Evolutionary conservation across 1,139 yeast genomes (phyloP).

Genomic region (Eremothecium sinecaudum): DNA sequence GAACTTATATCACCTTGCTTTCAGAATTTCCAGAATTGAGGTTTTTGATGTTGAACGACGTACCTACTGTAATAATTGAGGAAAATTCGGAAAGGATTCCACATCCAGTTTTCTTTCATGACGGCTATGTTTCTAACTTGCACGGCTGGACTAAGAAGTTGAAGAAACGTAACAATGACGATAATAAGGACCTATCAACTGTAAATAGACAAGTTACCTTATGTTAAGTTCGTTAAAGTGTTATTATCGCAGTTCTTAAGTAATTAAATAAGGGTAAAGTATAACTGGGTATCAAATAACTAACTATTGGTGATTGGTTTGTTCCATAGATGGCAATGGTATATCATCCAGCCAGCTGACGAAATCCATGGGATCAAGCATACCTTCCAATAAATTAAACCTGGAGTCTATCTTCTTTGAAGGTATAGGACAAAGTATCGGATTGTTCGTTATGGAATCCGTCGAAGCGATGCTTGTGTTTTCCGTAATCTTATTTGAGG

Average conservation of each 20-base stretch:
- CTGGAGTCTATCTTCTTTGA: not conserved
- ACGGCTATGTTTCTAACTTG: slow-evolving; percentile 28
- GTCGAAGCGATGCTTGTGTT: slow-evolving; percentile 6
- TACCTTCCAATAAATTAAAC: slow-evolving; percentile 16
- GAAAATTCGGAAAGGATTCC: slow-evolving; percentile 23
- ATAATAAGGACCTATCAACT: slow-evolving; percentile 3
- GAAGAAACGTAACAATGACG: slow-evolving; percentile 2
- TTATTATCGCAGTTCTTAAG: no score
- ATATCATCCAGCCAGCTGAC: slow-evolving; percentile 6
- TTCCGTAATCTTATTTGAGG: slow-evolving; percentile 17
- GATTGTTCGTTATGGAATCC: not conserved
- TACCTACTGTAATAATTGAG: slow-evolving; percentile 31
- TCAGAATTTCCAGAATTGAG: slow-evolving; percentile 30
- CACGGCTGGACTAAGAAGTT: slow-evolving; percentile 20
- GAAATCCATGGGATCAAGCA: slow-evolving; percentile 25
- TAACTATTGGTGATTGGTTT: no score
- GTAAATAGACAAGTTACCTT: slow-evolving; percentile 3
- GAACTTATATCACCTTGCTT: slow-evolving; percentile 32
- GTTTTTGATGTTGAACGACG: slow-evolving; percentile 34
- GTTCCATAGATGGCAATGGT: no score
- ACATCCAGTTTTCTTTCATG: slow-evolving; percentile 31
- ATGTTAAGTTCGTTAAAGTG: slow-evolving; percentile 1
- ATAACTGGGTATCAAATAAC: no score
- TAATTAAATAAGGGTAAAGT: no score
- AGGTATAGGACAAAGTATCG: not conserved